Base-by-base conservation (phyloP, 139 green algal species). In the Micractinium conductrix region DNA sequence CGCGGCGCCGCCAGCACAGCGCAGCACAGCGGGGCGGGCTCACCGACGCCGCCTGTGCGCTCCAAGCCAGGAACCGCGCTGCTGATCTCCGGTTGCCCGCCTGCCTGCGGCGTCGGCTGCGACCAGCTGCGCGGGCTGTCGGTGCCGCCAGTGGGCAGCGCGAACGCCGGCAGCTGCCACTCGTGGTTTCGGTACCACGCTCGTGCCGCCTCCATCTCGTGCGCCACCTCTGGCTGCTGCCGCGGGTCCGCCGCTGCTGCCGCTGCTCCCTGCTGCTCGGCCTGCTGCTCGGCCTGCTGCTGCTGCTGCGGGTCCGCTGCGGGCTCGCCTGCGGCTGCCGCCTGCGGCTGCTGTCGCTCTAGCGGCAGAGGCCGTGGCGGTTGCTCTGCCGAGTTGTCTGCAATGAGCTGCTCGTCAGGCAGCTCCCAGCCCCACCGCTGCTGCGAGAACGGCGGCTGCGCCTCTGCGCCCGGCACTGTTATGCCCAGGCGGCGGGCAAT, bases 121-220 rank as follows among this genome's bases (percentile, higher is more conserved):
- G 78, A 74, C 78, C 78, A 84, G 63, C 78, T 84, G 40, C 55
- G 78, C 43, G 5, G n/a, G 19, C 43, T 84, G 42, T 24, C 62
- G 44, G 43, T 43, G 24, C 30, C 43, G 35, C n/a, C 43, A 2
- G 16, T 22, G 2, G 62, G 62, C 63, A 38, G 42, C 17, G 43
- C 78, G 67, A 84, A 84, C 4, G n/a, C 78, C 19, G 78, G 78
- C 17, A 62, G n/a, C 17, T 44, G 62, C 62, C 48, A 19, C 8
- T 82, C 76, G 24, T 10, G 4, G n/a, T 7, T 43, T 26, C 12
- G 30, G 42, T 65, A 63, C 78, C 78, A 84, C 8, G 43, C 21
- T 4, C 35, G 8, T 3, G 63, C 62, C 6, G 43, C 42, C 33
- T 45, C 62, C 30, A 67, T n/a, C 62, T 84, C 78, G 10, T n/a